A percentile compares a stretch with the other conserved stretches of the same genome.
Conservation (phyloP, 306 rosid species). For the Adenanthera pavonina region DNA sequence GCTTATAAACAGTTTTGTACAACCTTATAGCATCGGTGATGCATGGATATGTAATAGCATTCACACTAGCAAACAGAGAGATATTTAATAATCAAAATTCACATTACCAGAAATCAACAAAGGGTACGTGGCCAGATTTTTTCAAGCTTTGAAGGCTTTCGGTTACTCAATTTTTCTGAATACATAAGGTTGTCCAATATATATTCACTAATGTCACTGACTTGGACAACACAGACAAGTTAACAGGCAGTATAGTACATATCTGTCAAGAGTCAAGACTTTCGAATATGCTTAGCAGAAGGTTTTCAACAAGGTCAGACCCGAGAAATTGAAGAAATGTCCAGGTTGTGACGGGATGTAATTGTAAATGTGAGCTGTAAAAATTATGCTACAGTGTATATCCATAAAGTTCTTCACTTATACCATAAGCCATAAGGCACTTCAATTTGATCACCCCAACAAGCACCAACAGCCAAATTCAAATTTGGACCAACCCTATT, state of each 20-base stretch:
- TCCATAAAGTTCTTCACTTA: too few species aligned
- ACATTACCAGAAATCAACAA: not conserved
- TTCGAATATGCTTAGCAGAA: too few species aligned
- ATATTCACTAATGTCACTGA: not conserved
- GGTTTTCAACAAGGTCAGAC: too few species aligned
- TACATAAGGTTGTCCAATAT: not conserved
- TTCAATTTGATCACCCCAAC: too few species aligned
- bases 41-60: not conserved
- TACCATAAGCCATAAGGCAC: too few species aligned
- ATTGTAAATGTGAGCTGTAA: too few species aligned
- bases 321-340: too few species aligned
- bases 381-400: too few species aligned
- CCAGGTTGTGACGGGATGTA: too few species aligned
- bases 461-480: constrained; percentile 8
- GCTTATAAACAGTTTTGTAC: not conserved
- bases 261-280: too few species aligned
- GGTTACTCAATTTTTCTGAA: not conserved
- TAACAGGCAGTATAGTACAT: not conserved
- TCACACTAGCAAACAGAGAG: not conserved
- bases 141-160: not conserved
- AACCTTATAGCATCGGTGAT: not conserved
- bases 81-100: not conserved
- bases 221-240: not conserved
- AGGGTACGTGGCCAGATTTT: not conserved
- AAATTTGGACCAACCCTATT: constrained; percentile 3